These are phyloP conservation scores for Hanseniaspora guilliermondii DNA, from an alignment of 805 yeast species.

Conservation along the genomic window DNA sequence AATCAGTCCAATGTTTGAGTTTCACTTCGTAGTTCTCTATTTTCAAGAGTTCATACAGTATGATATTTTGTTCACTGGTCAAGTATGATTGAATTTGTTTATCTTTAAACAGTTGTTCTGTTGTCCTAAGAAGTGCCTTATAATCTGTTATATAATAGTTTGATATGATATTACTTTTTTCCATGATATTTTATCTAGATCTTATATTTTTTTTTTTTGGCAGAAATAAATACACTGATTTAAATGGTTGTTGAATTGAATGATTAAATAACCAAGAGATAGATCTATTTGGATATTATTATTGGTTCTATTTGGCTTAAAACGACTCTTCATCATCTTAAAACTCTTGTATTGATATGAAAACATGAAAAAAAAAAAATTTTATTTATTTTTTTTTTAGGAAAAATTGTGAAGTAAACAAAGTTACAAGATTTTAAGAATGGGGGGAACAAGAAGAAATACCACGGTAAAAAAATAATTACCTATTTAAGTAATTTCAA, in stretches of 20 bases:
- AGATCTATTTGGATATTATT: too few relatives aligned
- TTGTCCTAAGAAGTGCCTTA: slow-evolving; percentile 24
- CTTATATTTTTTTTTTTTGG: neutral
- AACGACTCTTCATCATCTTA: too few relatives aligned
- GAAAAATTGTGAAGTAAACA: slow-evolving; percentile 1
- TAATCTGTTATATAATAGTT: slow-evolving; percentile 27
- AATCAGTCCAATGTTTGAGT: slow-evolving; percentile 11
- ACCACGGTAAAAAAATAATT: neutral
- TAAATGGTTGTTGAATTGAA: neutral
- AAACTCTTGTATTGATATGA: too few relatives aligned
- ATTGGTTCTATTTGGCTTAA: too few relatives aligned
- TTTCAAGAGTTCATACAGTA: slow-evolving; percentile 37
- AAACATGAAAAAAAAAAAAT: too few relatives aligned
- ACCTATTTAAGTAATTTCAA: neutral
- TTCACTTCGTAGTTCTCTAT: slow-evolving; percentile 21
- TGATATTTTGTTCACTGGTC: slow-evolving; percentile 43
- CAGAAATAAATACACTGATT: neutral
- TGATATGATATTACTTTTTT: slow-evolving; percentile 9
- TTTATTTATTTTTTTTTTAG: neutral
- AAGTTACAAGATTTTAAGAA: too few relatives aligned
- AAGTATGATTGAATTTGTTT: slow-evolving; percentile 38
- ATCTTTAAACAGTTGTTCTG: slow-evolving; percentile 28
- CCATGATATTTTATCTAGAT: neutral
- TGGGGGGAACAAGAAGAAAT: too few relatives aligned
- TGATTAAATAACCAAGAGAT: too few relatives aligned